Evolutionary conservation across 495 filamentous ascomycete genomes (phyloP).

Genomic region (Penicillium samsonianum): DNA sequence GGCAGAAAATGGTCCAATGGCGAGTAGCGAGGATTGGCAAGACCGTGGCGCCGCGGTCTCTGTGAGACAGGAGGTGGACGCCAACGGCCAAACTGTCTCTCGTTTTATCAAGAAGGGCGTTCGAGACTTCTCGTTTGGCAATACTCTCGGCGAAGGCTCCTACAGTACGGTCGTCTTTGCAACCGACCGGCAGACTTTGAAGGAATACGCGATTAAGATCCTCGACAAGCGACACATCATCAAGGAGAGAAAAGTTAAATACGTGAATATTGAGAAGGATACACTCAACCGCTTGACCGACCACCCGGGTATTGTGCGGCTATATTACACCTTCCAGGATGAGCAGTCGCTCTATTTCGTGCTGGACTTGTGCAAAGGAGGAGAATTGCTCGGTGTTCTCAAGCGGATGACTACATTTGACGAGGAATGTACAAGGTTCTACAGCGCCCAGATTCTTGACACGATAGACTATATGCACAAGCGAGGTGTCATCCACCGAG

Average conservation of each 20-base stretch:
- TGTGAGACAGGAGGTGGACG: slow-evolving; percentile 75
- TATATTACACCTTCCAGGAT: slow-evolving; percentile 99
- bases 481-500: slow-evolving; percentile 92
- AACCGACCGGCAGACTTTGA: slow-evolving; percentile 90
- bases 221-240: slow-evolving; percentile 99
- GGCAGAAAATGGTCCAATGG: slow-evolving; percentile 62
- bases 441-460: slow-evolving; percentile 94
- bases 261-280: slow-evolving; percentile 99
- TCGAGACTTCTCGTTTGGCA: slow-evolving; percentile 92
- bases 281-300: slow-evolving; percentile 94
- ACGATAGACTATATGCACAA: slow-evolving; percentile 98
- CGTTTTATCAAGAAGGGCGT: slow-evolving; percentile 94
- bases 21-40: slow-evolving; percentile 92
- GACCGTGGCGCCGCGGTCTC: slow-evolving; percentile 85
- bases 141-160: slow-evolving; percentile 91
- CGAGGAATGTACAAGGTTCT: slow-evolving; percentile 92
- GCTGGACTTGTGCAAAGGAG: slow-evolving; percentile 87
- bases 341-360: slow-evolving; percentile 96
- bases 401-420: slow-evolving; percentile 95
- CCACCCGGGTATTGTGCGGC: slow-evolving; percentile 92
- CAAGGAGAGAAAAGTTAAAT: slow-evolving; percentile 99
- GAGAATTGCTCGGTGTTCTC: slow-evolving; percentile 87
- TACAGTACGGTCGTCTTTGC: slow-evolving; percentile 97
- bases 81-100: slow-evolving; percentile 77
- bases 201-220: slow-evolving; percentile 98